phyloP scores from a whole-genome alignment of 257 asterid genomes.

The Solanum chiquidenum region DNA sequence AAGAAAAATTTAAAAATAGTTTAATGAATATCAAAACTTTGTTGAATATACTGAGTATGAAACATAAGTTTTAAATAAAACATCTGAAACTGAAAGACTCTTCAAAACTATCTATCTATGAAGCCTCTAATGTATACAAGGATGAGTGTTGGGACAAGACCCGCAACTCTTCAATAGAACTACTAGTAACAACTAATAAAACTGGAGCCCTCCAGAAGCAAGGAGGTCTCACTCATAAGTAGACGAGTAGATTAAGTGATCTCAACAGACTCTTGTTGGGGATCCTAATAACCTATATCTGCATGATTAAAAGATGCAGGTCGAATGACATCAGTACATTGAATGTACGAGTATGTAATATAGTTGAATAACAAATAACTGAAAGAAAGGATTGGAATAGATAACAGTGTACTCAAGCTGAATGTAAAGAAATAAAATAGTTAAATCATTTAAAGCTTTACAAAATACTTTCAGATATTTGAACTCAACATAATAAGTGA shows the following conservation, averaged over 20 bases:
- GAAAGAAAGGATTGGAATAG: not conserved
- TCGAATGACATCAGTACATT: too few relatives aligned
- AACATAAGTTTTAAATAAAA: too few relatives aligned
- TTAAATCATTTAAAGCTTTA: not conserved
- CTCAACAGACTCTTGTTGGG: not conserved
- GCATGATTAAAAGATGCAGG: too few relatives aligned
- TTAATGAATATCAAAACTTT: not conserved
- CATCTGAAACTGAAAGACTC: too few relatives aligned
- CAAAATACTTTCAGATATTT: not conserved
- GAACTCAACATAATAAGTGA: not conserved
- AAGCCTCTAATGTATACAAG: not conserved
- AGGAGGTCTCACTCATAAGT: not conserved
- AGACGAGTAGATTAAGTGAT: not conserved
- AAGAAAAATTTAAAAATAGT: not conserved
- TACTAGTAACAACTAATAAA: not conserved
- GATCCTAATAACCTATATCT: not conserved
- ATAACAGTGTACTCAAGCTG: not conserved
- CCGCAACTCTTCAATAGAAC: too few relatives aligned
- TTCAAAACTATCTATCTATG: too few relatives aligned
- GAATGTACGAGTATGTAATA: not conserved
- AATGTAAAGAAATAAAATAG: too few relatives aligned
- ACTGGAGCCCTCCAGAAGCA: not conserved
- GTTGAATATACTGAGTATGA: not conserved
- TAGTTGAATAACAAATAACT: too few relatives aligned
- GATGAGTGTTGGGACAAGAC: not conserved